A percentile compares a stretch with the other conserved stretches of the same genome.
These are phyloP conservation scores for Xylariaceae sp. DNA, from an alignment of 2,329 filamentous ascomycete species.

Conservation along the genomic window DNA sequence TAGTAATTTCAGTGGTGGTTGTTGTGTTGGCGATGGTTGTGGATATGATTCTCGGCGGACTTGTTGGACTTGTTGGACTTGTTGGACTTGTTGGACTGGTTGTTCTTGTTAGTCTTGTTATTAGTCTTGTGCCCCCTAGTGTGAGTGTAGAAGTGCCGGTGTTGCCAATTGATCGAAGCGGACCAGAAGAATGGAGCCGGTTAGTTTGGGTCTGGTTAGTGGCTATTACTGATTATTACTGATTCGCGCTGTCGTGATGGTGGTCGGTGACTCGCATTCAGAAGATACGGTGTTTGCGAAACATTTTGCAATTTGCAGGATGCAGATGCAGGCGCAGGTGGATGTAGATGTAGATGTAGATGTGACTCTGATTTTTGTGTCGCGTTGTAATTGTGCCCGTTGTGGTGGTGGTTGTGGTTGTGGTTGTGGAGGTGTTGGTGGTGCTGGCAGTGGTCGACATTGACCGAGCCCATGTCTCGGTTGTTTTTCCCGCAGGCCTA, in stretches of 20 bases:
- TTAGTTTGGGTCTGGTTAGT: neutral
- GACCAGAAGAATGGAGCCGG: neutral
- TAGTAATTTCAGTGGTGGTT: conserved; percentile 22
- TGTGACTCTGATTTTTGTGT: neutral
- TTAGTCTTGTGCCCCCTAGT: conserved; percentile 6
- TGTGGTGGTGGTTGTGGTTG: neutral
- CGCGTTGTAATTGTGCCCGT: neutral
- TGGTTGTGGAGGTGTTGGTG: neutral
- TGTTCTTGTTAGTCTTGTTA: too few species aligned
- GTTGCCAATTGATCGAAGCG: neutral
- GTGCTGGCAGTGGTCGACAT: neutral
- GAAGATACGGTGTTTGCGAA: conserved; percentile 28
- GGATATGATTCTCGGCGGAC: conserved; percentile 8
- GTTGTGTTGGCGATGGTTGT: conserved; percentile 8
- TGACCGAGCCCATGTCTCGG: conserved; percentile 3
- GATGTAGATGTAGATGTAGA: neutral
- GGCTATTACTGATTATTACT: neutral
- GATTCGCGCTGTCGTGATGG: neutral
- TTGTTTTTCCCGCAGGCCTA: conserved; percentile 3
- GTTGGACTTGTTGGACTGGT: conserved; percentile 4
- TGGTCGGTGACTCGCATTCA: conserved; percentile 43
- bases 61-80: too few species aligned
- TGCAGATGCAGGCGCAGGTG: neutral
- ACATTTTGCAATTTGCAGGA: neutral
- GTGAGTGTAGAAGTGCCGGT: neutral